Percentiles rank a stretch among this genome's conserved stretches.
Conservation (phyloP, 1,284 basidiomycete genomes). For the Kalmanozyma brasiliensis region DNA sequence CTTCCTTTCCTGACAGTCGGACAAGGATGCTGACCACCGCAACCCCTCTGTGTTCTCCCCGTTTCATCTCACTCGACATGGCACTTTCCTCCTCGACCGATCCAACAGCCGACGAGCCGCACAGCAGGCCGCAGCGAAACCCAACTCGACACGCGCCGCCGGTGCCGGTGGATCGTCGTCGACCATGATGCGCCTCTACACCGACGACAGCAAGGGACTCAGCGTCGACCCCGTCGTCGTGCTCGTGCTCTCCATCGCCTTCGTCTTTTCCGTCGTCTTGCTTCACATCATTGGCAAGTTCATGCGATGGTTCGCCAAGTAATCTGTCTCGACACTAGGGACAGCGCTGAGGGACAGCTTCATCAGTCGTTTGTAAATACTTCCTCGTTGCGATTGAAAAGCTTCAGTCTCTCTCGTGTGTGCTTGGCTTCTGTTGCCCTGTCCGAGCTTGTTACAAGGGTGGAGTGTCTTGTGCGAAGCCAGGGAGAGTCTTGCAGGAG, state of each 20-base stretch:
- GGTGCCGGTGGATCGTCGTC: conserved; percentile 95
- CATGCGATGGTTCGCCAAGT: conserved; percentile 89
- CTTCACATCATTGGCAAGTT: conserved; percentile 97
- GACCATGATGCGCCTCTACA: conserved; percentile 99
- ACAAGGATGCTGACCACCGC: background rate
- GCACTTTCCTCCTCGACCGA: background rate
- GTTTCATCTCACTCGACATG: too few relatives aligned
- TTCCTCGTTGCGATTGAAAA: background rate
- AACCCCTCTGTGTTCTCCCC: too few relatives aligned
- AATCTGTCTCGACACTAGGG: background rate
- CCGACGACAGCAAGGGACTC: conserved; percentile 89
- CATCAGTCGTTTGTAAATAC: conserved; percentile 14
- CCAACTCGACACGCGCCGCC: conserved; percentile 88
- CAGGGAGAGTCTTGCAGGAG: too few relatives aligned
- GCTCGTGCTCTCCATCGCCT: conserved; percentile 93
- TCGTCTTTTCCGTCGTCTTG: conserved; percentile 99
- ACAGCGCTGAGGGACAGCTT: too few relatives aligned
- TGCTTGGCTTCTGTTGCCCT: too few relatives aligned
- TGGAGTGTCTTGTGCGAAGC: too few relatives aligned
- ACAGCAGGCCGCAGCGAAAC: conserved; percentile 75
- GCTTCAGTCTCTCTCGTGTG: background rate
- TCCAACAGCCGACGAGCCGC: conserved; percentile 74
- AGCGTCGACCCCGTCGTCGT: conserved; percentile 99
- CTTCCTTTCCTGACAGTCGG: too few relatives aligned
- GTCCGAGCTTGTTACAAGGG: too few relatives aligned